phyloP scores from a whole-genome alignment of 768 basidiomycete species.

The Lactifluus pinguis region DNA sequence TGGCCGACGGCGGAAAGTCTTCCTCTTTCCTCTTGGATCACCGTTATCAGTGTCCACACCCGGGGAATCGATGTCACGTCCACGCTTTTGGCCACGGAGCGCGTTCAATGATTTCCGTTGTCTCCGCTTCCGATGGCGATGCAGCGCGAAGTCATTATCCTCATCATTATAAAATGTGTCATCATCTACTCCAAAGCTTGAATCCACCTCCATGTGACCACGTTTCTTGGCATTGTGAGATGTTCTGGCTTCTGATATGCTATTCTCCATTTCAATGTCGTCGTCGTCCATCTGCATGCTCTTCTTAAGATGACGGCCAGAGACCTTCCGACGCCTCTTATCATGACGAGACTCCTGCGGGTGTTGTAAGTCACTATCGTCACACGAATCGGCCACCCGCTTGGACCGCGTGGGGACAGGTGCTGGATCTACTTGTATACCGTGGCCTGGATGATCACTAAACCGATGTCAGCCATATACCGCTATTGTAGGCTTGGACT shows the following conservation, averaged over 20 bases:
- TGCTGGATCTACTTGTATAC: conserved; percentile 1
- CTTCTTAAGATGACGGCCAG: conserved; percentile 10
- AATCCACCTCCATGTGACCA: conserved; percentile 64
- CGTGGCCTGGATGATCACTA: conserved; percentile 1
- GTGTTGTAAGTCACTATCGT: conserved; percentile 14
- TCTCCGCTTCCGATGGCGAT: conserved; percentile 42
- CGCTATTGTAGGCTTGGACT: not conserved
- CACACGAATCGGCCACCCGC: conserved; percentile 18
- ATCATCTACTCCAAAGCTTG: conserved; percentile 59
- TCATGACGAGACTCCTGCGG: conserved; percentile 15
- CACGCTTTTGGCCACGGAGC: conserved; percentile 56
- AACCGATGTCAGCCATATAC: not conserved
- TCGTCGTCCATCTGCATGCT: conserved; percentile 15
- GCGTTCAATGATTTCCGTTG: conserved; percentile 43
- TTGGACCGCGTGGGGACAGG: conserved; percentile 8
- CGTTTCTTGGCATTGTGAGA: conserved; percentile 57
- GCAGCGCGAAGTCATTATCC: conserved; percentile 31
- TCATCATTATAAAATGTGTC: conserved; percentile 33
- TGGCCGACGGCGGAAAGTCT: conserved; percentile 45
- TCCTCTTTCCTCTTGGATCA: conserved; percentile 26
- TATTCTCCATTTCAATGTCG: conserved; percentile 39
- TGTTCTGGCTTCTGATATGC: conserved; percentile 25
- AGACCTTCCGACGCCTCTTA: conserved; percentile 20
- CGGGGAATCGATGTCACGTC: conserved; percentile 39
- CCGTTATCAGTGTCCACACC: conserved; percentile 31